These are phyloP conservation scores for Rasamsonia emersonii DNA, from an alignment of 2,329 filamentous ascomycete genomes.

Conservation along the genomic window DNA sequence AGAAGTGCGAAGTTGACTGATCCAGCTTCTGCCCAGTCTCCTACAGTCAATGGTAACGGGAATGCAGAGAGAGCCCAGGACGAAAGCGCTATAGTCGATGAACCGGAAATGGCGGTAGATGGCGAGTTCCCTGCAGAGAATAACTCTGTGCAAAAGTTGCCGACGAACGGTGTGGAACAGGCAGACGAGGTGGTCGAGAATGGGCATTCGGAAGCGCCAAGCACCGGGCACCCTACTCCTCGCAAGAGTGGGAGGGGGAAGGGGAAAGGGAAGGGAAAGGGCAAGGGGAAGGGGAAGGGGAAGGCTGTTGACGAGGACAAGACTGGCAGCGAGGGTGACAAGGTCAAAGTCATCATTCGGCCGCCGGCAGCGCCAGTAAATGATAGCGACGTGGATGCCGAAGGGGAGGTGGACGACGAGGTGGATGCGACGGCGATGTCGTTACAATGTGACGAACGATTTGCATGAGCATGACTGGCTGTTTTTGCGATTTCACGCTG, in stretches of 20 bases:
- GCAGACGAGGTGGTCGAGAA: slow-evolving; percentile 6
- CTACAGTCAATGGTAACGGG: slow-evolving; percentile 16
- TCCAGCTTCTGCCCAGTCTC: slow-evolving; percentile 18
- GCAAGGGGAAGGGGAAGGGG: too few species aligned
- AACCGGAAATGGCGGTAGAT: too few species aligned
- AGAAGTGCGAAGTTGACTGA: slow-evolving; percentile 26
- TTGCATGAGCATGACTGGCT: too few species aligned
- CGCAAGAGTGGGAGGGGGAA: too few species aligned
- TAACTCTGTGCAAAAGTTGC: too few species aligned
- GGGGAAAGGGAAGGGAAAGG: too few species aligned
- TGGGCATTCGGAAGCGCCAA: too few species aligned
- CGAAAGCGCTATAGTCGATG: too few species aligned
- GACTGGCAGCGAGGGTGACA: slow-evolving; percentile 10
- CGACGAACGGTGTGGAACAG: too few species aligned
- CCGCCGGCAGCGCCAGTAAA: slow-evolving; percentile 17
- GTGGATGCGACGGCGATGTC: slow-evolving; percentile 8
- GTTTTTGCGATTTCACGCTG: too few species aligned
- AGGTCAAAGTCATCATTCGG: slow-evolving; percentile 20
- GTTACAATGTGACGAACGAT: not conserved
- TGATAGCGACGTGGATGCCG: slow-evolving; percentile 13
- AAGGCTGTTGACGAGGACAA: slow-evolving; percentile 13
- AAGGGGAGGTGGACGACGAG: slow-evolving; percentile 14
- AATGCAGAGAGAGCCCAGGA: slow-evolving; percentile 13
- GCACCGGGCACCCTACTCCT: too few species aligned
- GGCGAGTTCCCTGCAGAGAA: too few species aligned